Percentiles rank a stretch among this genome's conserved stretches.
phyloP scores from a whole-genome alignment of 116 monocot species.

The Posidonia oceanica region DNA sequence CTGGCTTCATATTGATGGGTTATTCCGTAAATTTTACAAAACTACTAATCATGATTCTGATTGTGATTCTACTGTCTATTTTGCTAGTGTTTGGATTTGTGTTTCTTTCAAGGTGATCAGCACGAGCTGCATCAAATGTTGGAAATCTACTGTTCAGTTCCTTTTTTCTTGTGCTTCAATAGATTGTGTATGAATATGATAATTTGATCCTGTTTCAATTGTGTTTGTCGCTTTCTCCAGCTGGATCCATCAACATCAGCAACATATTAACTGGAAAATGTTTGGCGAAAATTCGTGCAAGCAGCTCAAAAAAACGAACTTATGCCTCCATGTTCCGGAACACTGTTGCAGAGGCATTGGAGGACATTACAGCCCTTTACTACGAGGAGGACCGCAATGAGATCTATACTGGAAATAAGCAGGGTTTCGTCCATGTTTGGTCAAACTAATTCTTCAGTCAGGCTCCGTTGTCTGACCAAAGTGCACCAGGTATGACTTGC shows the following conservation, averaged over 20 bases:
- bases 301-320: conserved; percentile 9
- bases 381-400: conserved; percentile 71
- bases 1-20: too few species aligned
- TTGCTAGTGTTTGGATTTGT: too few species aligned
- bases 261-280: conserved; percentile 75
- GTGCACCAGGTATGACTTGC: too few species aligned
- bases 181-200: too few species aligned
- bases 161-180: too few species aligned
- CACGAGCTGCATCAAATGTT: background rate
- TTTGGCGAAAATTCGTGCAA: conserved; percentile 7
- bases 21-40: too few species aligned
- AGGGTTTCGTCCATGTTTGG: conserved; percentile 70
- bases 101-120: too few species aligned
- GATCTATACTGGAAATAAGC: conserved; percentile 70
- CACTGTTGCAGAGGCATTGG: conserved; percentile 38
- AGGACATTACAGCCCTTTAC: conserved; percentile 62
- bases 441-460: conserved; percentile 28
- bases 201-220: too few species aligned
- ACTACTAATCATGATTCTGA: too few species aligned
- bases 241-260: conserved; percentile 74
- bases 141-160: too few species aligned
- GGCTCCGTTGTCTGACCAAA: too few species aligned
- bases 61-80: too few species aligned
- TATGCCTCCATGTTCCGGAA: conserved; percentile 21
- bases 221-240: conserved; percentile 11